Evolutionary conservation across 495 filamentous ascomycete genomes (phyloP).

Genomic region (Aspergillus wentii): DNA sequence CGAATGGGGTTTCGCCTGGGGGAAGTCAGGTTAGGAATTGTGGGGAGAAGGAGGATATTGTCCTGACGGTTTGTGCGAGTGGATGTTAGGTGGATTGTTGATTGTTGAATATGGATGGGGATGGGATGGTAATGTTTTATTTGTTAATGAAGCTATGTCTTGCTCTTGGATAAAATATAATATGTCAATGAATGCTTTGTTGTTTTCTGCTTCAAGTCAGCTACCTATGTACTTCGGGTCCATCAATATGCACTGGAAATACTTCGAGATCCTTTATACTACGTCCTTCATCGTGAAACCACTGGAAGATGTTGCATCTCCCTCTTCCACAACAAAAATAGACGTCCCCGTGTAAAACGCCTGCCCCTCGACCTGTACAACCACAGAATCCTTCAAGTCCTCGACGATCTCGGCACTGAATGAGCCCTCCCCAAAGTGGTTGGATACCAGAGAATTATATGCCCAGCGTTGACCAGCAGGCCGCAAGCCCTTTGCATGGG

Average conservation of each 20-base stretch:
- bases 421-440: conserved; percentile 11
- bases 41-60: conserved; percentile 12
- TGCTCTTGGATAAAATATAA: too few species aligned
- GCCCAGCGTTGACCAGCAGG: conserved; percentile 13
- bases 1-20: conserved; percentile 28
- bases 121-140: too few species aligned
- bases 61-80: background rate
- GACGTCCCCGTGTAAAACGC: conserved; percentile 12
- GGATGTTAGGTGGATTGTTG: background rate
- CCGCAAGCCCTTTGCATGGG: conserved; percentile 13
- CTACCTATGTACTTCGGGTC: too few species aligned
- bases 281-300: conserved; percentile 10
- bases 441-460: conserved; percentile 24
- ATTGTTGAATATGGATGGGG: background rate
- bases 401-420: conserved; percentile 12
- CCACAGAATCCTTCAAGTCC: conserved; percentile 1
- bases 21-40: conserved; percentile 35
- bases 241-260: too few species aligned
- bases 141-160: too few species aligned
- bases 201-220: too few species aligned
- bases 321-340: conserved; percentile 10
- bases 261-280: too few species aligned
- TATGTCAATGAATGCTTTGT: too few species aligned
- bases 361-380: conserved; percentile 11
- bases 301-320: conserved; percentile 6